These are phyloP conservation scores for Trypanosoma melophagium DNA, from an alignment of 208 protist species.

Conservation along the genomic window DNA sequence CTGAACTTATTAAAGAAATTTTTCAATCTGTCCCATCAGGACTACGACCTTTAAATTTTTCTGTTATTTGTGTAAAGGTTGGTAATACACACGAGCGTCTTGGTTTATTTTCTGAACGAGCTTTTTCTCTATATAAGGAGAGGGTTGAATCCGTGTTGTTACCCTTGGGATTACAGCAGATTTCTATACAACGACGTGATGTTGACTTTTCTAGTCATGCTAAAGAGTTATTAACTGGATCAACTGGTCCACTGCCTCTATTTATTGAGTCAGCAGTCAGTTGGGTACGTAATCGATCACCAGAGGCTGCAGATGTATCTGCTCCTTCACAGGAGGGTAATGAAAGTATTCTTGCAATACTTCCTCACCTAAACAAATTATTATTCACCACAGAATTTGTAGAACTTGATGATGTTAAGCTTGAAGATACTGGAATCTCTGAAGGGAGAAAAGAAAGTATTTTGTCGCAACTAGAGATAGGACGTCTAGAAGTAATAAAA, in stretches of 20 bases:
- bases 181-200: slow-evolving; percentile 16
- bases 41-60: slow-evolving; percentile 27
- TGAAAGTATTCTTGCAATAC: slow-evolving; percentile 20
- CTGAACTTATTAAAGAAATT: slow-evolving; percentile 33
- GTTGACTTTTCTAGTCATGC: not conserved
- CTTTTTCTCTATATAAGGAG: slow-evolving; percentile 30
- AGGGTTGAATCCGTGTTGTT: slow-evolving; percentile 10
- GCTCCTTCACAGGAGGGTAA: slow-evolving; percentile 34
- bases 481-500: slow-evolving; percentile 12
- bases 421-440: too few species aligned
- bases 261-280: slow-evolving; percentile 18
- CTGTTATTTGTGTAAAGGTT: slow-evolving; percentile 31
- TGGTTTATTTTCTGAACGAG: slow-evolving; percentile 36
- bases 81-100: slow-evolving; percentile 48
- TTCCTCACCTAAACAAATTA: slow-evolving; percentile 25
- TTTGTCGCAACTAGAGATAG: not conserved
- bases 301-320: slow-evolving; percentile 28
- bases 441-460: not conserved
- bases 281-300: slow-evolving; percentile 9
- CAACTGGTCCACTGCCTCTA: not conserved
- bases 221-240: too few species aligned
- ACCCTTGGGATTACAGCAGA: not conserved
- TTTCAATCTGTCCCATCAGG: slow-evolving; percentile 17
- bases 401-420: slow-evolving; percentile 7
- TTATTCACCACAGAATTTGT: slow-evolving; percentile 34